Base-by-base conservation (phyloP, 306 rosid species). In the Carpinus viminea region DNA sequence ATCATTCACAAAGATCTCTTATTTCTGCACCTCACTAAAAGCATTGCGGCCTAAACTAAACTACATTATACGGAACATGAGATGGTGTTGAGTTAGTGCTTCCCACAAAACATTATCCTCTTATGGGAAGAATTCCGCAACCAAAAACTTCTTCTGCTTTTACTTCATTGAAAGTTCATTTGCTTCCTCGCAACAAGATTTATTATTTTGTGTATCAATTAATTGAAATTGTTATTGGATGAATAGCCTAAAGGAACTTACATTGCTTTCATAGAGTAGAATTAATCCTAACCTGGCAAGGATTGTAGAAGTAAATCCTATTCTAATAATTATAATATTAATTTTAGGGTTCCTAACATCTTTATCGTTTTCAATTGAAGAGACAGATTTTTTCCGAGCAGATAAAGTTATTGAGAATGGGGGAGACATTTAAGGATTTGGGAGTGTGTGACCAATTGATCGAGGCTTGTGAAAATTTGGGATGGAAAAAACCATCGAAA, bases 401-500 rank as follows among this genome's bases (percentile, higher is more conserved):
- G 86, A 7, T 7, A 84, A 75, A 46, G 84, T 72, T 52, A 51
- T 69, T 64, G 79, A 61, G 13, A 51, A 91, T 91, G 96, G 91
- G n/a, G 41, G 93, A 79, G 86, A 83, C 94, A 5, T 94, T 90
- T 77, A 75, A 77, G 78, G 91, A 78, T 47, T 81, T 92, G 84
- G 97, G 98, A 2, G 62, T 94, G 34, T 76, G 91, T 12, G 90
- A 85, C 36, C 45, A 47, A 61, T 71, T 92, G 88, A 90, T 85
- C 3, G 90, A 83, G 54, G 96, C 98, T 12, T 92, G 94, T 69
- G 92, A 88, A 9, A 88, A 79, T 60, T 64, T 92, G 84, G 89
- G 90, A 17, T 94, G 98, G 97, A 74, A 60, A n/a, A n/a, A 50
- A 57, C 92, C 96, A 0, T 74, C 88, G 5, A 87, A 86, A 76